Evolutionary conservation across 176 grass and related monocot genomes (phyloP), one percentile per base, ranked within the genome.

Genomic region (Aegilops sharonensis): DNA sequence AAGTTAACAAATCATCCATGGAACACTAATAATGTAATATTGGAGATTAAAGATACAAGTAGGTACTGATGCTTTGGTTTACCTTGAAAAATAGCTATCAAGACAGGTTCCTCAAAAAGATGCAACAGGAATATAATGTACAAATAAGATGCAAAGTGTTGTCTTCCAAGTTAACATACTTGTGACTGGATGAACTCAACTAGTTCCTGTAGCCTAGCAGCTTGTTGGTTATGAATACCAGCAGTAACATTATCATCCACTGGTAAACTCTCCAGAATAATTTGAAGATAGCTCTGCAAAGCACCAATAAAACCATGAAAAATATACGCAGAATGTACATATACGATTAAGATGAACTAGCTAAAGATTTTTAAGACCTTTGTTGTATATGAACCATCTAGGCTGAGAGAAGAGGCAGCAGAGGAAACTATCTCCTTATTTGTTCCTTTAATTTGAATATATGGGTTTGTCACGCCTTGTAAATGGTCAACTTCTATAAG

Each of bases 401-500:
- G 92, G 86, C 83, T 86, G 72, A 98, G 93, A 78, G 90, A 88
- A 77, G 93, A 98, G 64, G 90, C 93, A 80, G 96, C 79, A 76
- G 88, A 81, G 45, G 88, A 89, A 85, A 94, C 93, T 76, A 95
- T 87, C 75, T 94, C 96, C 84, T 98, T 98, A 69, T 94, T 98
- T 47, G 84, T 91, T 82, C 96, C 96, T 94, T 98, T 98, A 83
- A 98, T 98, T 94, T 98, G 96, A 86, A 98, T 87, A 81, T 92
- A 95, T 7, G 96, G 88, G 72, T 80, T 88, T 4, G 92, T 40
- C 70, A 87, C 76, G 35, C 91, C 93, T 88, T 98, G 96, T 89
- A 95, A 84, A 89, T 95, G 91, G 85, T 98, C 96, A 86, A 98
- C 96, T 89, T 98, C 96, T 83, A 98, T 91, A 84, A 98, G 94